phyloP scores from a whole-genome alignment of 768 basidiomycete species.

The Lactifluus volemus region DNA sequence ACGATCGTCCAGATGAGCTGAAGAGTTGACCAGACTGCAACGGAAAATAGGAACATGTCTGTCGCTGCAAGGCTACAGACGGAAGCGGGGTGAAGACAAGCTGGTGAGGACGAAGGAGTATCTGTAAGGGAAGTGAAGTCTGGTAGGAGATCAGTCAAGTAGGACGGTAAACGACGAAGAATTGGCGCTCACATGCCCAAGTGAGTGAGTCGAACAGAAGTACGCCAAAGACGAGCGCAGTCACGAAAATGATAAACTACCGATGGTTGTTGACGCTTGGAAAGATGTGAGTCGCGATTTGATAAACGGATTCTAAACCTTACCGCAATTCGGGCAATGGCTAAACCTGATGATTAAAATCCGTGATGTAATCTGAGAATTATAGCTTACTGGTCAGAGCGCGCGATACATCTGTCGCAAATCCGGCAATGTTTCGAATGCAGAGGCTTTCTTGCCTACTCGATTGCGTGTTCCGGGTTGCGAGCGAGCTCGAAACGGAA shows the following conservation, averaged over 20 bases:
- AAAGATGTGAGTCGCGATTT: slow-evolving; percentile 1
- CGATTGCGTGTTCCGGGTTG: neutral
- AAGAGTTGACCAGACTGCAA: slow-evolving; percentile 78
- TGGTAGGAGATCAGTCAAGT: slow-evolving; percentile 23
- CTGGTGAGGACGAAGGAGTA: slow-evolving; percentile 37
- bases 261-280: slow-evolving; percentile 83
- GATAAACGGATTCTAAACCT: slow-evolving; percentile 4
- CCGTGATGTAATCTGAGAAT: too few relatives aligned
- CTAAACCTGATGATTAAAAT: too few relatives aligned
- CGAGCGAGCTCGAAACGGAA: neutral
- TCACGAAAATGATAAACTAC: slow-evolving; percentile 88
- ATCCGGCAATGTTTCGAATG: too few relatives aligned
- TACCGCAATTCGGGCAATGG: too few relatives aligned
- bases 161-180: neutral
- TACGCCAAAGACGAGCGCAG: slow-evolving; percentile 76
- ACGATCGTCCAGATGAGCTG: slow-evolving; percentile 94
- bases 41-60: slow-evolving; percentile 79
- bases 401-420: too few relatives aligned
- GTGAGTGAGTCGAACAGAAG: slow-evolving; percentile 75
- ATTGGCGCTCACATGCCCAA: slow-evolving; percentile 52
- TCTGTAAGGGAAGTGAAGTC: slow-evolving; percentile 45
- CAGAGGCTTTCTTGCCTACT: too few relatives aligned
- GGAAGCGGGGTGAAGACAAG: slow-evolving; percentile 58
- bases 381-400: slow-evolving; percentile 42
- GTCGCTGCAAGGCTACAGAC: slow-evolving; percentile 63